Evolutionary conservation across 164 flowering plant species (phyloP), one percentile per base, ranked within the genome.

Genomic region (Sextonia rubra): DNA sequence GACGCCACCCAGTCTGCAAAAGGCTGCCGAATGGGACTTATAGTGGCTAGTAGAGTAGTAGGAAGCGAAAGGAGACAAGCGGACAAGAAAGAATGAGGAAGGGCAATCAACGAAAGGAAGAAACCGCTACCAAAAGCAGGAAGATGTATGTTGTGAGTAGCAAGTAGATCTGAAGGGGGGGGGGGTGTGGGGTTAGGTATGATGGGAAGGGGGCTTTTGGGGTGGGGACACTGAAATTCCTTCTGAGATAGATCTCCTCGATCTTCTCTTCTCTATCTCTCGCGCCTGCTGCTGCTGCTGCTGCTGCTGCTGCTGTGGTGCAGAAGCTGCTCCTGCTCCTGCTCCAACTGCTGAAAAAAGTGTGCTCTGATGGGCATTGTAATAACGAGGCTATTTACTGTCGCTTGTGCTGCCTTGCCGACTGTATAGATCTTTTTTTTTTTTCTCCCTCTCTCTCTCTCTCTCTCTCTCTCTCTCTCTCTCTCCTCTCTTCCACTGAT

Each of bases 1-100:
- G 93, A 79, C 60, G 90, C 77, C 17, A 85, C 89, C 95, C 97
- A 92, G 75, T 89, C 94, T 22, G 93, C 91, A 69, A 89, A 88
- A 37, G 44, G 91, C 93, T 58, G 91, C 97, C 17, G 91, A 77
- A 72, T 87, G 89, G 37, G 91, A 86, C 20, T 83, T 15, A 52
- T 52, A 20, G 58, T 52, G 58, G n/a, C 58, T 37, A 7, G 44
- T 37, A 37, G 44, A 37, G 44, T 37, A 37, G 44, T 8, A 37
- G 44, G 9, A 5, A 2, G 5, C 8, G 44, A 3, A 20, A 22
- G 8, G 29, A 23, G 24, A 6, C 7, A n/a, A n/a, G n/a, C n/a
- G n/a, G 7, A 60, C 7, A 20, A 23, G 12, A 23, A 61, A n/a
- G n/a, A n/a, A n/a, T n/a, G 64, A 14, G 18, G 8, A 4, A 4